Percentiles rank a stretch among this genome's conserved stretches.
These are phyloP conservation scores for Graphilbum ipis-grandicollis DNA, from an alignment of 2,329 filamentous ascomycete species.

Conservation along the genomic window DNA sequence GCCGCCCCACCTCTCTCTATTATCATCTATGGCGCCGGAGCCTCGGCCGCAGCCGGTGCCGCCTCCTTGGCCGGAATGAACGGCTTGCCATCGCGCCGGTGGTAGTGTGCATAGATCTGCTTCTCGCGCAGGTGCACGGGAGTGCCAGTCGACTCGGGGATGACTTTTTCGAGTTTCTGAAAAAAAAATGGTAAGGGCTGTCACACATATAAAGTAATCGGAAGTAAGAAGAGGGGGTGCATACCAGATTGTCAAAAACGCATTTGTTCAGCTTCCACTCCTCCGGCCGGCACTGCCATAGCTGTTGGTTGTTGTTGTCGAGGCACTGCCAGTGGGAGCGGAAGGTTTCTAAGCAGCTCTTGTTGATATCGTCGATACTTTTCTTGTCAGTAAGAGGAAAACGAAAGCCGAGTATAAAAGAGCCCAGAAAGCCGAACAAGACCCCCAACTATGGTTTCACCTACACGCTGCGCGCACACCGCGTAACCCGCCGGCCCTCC, in stretches of 20 bases:
- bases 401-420: too few species aligned
- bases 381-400: too few species aligned
- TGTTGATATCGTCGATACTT: constrained; percentile 94
- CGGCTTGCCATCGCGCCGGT: constrained; percentile 11
- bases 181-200: not conserved
- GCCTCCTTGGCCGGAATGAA: constrained; percentile 13
- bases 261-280: constrained; percentile 91
- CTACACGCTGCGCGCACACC: constrained; percentile 92
- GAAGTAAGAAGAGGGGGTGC: not conserved
- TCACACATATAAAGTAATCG: not conserved
- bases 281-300: constrained; percentile 81
- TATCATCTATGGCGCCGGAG: constrained; percentile 6
- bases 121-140: constrained; percentile 57
- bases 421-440: too few species aligned
- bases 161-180: constrained; percentile 65
- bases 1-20: too few species aligned
- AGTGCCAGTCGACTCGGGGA: constrained; percentile 53
- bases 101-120: constrained; percentile 40
- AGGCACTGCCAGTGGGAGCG: constrained; percentile 88
- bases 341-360: constrained; percentile 82
- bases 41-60: constrained; percentile 3
- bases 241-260: constrained; percentile 84
- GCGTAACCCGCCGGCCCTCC: constrained; percentile 89
- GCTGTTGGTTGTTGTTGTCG: constrained; percentile 92
- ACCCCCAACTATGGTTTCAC: too few species aligned